These are phyloP conservation scores for Talaromyces trachyspermus DNA, from an alignment of 495 filamentous ascomycete species.

Conservation along the genomic window DNA sequence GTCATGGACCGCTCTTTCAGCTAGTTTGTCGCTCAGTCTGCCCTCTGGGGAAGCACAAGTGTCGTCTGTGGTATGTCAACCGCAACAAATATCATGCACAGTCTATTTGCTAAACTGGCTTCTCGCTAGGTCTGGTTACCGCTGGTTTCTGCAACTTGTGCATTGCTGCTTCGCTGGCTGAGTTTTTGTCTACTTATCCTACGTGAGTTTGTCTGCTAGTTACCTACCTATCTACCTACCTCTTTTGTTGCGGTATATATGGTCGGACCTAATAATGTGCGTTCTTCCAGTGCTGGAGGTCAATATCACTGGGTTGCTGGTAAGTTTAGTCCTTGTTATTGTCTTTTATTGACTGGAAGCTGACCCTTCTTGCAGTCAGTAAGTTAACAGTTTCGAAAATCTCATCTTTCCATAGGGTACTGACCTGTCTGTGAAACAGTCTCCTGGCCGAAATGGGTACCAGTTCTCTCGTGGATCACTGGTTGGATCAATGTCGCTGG, in stretches of 20 bases:
- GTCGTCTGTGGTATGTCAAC: constrained; percentile 49
- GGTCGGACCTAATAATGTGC: background rate
- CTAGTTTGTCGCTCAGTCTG: constrained; percentile 41
- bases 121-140: constrained; percentile 48
- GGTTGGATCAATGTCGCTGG: constrained; percentile 72
- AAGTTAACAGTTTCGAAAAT: no score
- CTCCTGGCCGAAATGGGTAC: constrained; percentile 50
- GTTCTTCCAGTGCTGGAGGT: constrained; percentile 40
- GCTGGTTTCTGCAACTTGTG: constrained; percentile 67
- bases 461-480: constrained; percentile 59
- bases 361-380: constrained; percentile 18
- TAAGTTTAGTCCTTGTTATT: constrained; percentile 12
- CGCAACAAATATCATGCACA: no score
- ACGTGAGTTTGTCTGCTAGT: constrained; percentile 50
- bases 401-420: background rate
- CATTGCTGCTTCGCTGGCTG: constrained; percentile 61
- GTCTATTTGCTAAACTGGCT: no score
- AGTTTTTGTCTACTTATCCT: constrained; percentile 67
- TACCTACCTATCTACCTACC: no score
- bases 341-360: background rate
- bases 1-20: constrained; percentile 47
- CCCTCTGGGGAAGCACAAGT: constrained; percentile 40
- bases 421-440: constrained; percentile 20
- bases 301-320: constrained; percentile 74
- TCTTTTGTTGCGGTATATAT: background rate